Evolutionary conservation across 495 filamentous ascomycete genomes (phyloP).

Genomic region (Astrothelium subdiscretum): DNA sequence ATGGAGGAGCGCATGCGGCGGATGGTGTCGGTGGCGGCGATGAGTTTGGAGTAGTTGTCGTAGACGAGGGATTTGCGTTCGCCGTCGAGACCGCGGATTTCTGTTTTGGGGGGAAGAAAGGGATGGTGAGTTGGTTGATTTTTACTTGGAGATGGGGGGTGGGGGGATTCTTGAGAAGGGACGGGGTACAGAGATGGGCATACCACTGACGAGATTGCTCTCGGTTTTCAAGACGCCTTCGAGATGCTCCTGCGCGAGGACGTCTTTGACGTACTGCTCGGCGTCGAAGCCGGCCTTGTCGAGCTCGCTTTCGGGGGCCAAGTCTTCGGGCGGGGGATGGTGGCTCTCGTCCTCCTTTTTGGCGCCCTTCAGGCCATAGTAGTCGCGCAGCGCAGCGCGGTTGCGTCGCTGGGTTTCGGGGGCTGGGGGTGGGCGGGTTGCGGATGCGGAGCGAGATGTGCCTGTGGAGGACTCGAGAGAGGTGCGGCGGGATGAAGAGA

Average conservation of each 20-base stretch:
- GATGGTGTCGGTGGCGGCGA: constrained; percentile 90
- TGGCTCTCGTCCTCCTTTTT: constrained; percentile 21
- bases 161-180: neutral
- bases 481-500: constrained; percentile 60
- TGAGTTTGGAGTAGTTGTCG: constrained; percentile 95
- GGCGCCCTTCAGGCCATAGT: constrained; percentile 70
- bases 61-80: constrained; percentile 96
- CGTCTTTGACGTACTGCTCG: constrained; percentile 46
- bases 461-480: constrained; percentile 58
- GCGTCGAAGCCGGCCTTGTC: constrained; percentile 47
- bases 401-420: constrained; percentile 42
- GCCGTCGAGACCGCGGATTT: constrained; percentile 82
- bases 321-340: constrained; percentile 17
- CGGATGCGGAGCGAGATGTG: constrained; percentile 29
- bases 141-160: neutral
- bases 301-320: constrained; percentile 36
- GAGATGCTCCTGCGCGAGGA: constrained; percentile 53
- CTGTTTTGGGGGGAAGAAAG: constrained; percentile 28
- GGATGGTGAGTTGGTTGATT: too few species aligned
- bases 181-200: too few species aligned
- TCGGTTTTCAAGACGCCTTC: constrained; percentile 53
- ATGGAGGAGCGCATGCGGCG: constrained; percentile 68
- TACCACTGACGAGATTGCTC: constrained; percentile 45
- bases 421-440: constrained; percentile 23
- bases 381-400: constrained; percentile 80